Base-by-base conservation (phyloP, 75 land plant genomes). In the Selaginella tamariscina region DNA sequence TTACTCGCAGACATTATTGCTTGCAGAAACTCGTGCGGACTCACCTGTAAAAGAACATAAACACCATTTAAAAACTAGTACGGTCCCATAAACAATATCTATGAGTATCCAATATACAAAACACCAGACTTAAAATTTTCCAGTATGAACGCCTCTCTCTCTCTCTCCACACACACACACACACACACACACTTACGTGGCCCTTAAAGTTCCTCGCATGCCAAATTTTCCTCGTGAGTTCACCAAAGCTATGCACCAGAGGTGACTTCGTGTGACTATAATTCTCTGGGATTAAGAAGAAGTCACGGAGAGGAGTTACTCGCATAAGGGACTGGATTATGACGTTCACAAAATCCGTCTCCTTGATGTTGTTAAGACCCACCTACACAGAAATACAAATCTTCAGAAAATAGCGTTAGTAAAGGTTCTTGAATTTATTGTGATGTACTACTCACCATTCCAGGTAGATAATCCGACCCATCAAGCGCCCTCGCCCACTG, bases 391-490 rank as follows among this genome's bases (percentile, higher is more conserved):
- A 8, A 5, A 59, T 5, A 59, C 62, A 59, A 59, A 59, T 8
- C 21, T 59, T 59, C 49, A 39, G 49, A 39, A 39, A 39, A 5
- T 15, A 5, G 49, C 15, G 49, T 39, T 15, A 39, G 49, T 39
- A 39, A 39, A 39, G 11, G 15, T 5, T 5, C 49, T 39, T 5
- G 15, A 39, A 39, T 15, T 39, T 15, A 5, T 5, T 39, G 11
- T 39, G 11, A 15, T 5, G 49, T 39, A 15, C 5, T n/a, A 59
- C 62, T 59, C 62, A 59, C 62, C 62, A 59, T 59, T 23, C 62
- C 62, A 59, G 62, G 62, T 23, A 59, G 62, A 59, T 59, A 59
- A 21, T 59, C 62, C n/a, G 62, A 59, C 9, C 62, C 62, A 59
- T 59, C 26, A 8, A 59, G 26, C 2, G 62, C 62, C 23, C 62